Percentiles rank a stretch among this genome's conserved stretches.
phyloP scores from a whole-genome alignment of 495 filamentous ascomycete species.

The Penicillium daleae region DNA sequence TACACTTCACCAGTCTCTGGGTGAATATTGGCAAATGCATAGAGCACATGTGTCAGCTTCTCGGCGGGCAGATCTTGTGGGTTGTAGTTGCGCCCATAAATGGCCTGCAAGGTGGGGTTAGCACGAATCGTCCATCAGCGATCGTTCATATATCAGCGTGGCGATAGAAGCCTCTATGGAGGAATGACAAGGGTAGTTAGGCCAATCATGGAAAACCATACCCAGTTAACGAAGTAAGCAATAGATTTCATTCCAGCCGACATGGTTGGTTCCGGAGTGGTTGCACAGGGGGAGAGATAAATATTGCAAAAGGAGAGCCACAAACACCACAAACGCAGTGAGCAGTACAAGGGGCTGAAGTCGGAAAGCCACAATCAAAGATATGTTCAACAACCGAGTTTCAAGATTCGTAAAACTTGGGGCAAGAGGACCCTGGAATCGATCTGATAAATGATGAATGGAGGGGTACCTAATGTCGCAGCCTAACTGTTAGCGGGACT shows the following conservation, averaged over 20 bases:
- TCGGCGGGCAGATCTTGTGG: constrained; percentile 86
- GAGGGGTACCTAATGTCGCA: constrained; percentile 35
- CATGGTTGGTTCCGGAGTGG: constrained; percentile 31
- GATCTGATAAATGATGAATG: constrained; percentile 2
- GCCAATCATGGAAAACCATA: constrained; percentile 28
- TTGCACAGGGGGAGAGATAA: constrained; percentile 13
- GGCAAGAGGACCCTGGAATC: not conserved
- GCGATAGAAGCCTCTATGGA: not conserved
- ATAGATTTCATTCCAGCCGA: constrained; percentile 47
- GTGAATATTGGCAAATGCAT: constrained; percentile 83
- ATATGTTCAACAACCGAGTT: not conserved
- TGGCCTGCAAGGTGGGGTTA: constrained; percentile 59
- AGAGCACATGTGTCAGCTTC: constrained; percentile 90
- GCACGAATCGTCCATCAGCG: not conserved
- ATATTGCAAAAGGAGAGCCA: constrained; percentile 29
- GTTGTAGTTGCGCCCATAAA: constrained; percentile 81
- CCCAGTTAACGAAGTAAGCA: constrained; percentile 63
- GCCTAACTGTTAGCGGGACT: constrained; percentile 31
- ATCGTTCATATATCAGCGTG: not conserved
- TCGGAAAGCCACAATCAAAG: constrained; percentile 24
- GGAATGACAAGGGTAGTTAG: not conserved
- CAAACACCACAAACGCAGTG: constrained; percentile 26
- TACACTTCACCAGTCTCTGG: constrained; percentile 79
- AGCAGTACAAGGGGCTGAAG: constrained; percentile 19
- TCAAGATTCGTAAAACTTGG: not conserved